Percentiles rank a stretch among this genome's conserved stretches.
phyloP scores from a whole-genome alignment of 352 stramenopile species.

The Phytopythium aichiense region DNA sequence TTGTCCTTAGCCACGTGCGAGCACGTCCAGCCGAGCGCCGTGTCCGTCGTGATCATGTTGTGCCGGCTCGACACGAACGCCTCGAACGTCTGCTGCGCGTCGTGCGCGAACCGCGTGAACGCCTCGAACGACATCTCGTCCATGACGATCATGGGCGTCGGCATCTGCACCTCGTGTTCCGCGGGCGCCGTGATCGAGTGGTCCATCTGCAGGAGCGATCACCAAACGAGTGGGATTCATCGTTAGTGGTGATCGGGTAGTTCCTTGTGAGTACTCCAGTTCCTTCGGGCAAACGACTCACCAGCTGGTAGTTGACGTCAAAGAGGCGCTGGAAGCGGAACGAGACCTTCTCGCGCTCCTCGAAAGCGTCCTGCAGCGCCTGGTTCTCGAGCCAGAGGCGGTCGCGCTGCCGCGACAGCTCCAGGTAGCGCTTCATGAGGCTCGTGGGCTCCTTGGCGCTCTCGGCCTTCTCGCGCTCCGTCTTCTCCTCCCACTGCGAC shows the following conservation, averaged over 20 bases:
- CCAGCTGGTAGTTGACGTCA: slow-evolving; percentile 52
- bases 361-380: slow-evolving; percentile 45
- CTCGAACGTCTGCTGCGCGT: slow-evolving; percentile 37
- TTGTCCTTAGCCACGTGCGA: slow-evolving; percentile 45
- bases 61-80: slow-evolving; percentile 32
- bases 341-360: slow-evolving; percentile 48
- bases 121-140: slow-evolving; percentile 55
- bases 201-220: slow-evolving; percentile 24
- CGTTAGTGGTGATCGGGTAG: not conserved
- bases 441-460: slow-evolving; percentile 26
- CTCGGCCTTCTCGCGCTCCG: slow-evolving; percentile 23
- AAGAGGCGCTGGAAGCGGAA: slow-evolving; percentile 53
- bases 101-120: slow-evolving; percentile 39
- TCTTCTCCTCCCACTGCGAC: slow-evolving; percentile 36
- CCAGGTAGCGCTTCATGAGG: slow-evolving; percentile 45
- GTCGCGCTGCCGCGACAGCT: slow-evolving; percentile 38
- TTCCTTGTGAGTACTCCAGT: too few species aligned
- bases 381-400: slow-evolving; percentile 50
- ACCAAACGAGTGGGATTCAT: not conserved
- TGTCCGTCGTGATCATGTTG: slow-evolving; percentile 44
- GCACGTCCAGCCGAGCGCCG: slow-evolving; percentile 46
- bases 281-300: slow-evolving; percentile 5
- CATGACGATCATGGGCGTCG: slow-evolving; percentile 49
- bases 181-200: slow-evolving; percentile 34
- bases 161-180: slow-evolving; percentile 29